Evolutionary conservation across 2,329 filamentous ascomycete genomes (phyloP), one percentile per base, ranked within the genome.

Genomic region (Epicoccum sorghinum): DNA sequence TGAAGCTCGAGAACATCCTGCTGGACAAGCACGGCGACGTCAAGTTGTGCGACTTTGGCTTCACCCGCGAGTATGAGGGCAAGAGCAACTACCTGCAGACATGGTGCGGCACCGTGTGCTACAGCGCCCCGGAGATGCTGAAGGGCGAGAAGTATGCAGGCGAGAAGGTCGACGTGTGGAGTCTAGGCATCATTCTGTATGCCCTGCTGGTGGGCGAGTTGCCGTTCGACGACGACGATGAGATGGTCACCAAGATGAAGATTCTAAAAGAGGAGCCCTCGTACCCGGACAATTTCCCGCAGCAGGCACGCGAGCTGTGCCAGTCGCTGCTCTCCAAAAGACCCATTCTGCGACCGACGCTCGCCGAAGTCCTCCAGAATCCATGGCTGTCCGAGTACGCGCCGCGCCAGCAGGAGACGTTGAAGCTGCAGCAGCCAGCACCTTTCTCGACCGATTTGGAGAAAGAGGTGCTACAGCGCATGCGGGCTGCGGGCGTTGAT

Each of bases 141-240:
- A 96, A 95, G 74, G 95, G 93, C 35, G 95, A 99, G 75, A 98
- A 96, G 75, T 99, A 99, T 72, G 95, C 93, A 0, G 93, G 92
- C 24, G 92, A 97, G 78, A 98, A 97, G 78, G 93, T 99, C 43
- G 95, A 99, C 69, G 92, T 99, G 4, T 99, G 91, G 91, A 95
- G 91, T 68, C 73, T 96, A 61, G 90, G 91, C 10, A 88, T 96
- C 50, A 95, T 96, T 57, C 80, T 95, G 1, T 95, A 93, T 69
- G 90, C 91, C 43, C 78, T 96, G 53, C 79, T 96, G 24, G 91
- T 88, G 58, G 91, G 91, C 50, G 91, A 95, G 75, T 81, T 99
- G 36, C 95, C 95, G 0, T 99, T 96, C 67, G 95, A 99, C 75
- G 95, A 98, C 61, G 95, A 99, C 71, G 89, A 96, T 68, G 95